Evolutionary conservation across 2,329 filamentous ascomycete species (phyloP), one percentile per base, ranked within the genome.

Genomic region (Trichoderma koningii): DNA sequence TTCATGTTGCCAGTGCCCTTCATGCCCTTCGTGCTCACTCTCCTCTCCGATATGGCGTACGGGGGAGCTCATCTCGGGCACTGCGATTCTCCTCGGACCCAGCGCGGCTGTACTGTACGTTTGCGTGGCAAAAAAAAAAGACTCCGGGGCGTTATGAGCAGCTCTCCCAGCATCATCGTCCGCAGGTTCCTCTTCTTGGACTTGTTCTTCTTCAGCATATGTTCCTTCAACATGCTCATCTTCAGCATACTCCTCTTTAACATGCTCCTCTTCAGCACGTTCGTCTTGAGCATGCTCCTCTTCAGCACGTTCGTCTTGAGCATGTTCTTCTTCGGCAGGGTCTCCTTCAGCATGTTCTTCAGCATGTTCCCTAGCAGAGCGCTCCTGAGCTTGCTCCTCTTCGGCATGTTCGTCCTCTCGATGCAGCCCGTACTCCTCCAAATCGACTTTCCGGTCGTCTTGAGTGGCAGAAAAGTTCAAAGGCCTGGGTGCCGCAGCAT

Each of bases 51-150:
- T 60, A 41, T 69, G 68, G 17, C 70, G 65, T 23, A 80, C 78
- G 1, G 80, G 79, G 17, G 80, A 79, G 61, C 79, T 85, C 68
- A 84, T 79, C 67, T 85, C 83, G 61, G 83, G 83, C 47, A 83
- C 85, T 66, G 82, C 81, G 67, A 85, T 75, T 67, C 81, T 81
- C 56, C 75, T 79, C 28, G 77, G 75, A 47, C 77, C 78, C 67
- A 75, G 78, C 70, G 70, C 77, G 69, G 75, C 77, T 68, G 73
- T 71, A 63, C 66, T 15, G 12, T 38, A 38, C 19, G 26, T 15
- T 26, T 28, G 45, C 19, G 56, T 12, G 44, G 12, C n/a, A 28
- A 34, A 23, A 48, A n/a, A 19, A 38, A 10, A 26, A 12, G 19
- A 9, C 34, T 28, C 21, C 17, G 30, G n/a, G 19, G 17, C 9